Evolutionary conservation across 768 basidiomycete genomes (phyloP), one percentile per base, ranked within the genome.

Genomic region (Fistulinella prunicolor): DNA sequence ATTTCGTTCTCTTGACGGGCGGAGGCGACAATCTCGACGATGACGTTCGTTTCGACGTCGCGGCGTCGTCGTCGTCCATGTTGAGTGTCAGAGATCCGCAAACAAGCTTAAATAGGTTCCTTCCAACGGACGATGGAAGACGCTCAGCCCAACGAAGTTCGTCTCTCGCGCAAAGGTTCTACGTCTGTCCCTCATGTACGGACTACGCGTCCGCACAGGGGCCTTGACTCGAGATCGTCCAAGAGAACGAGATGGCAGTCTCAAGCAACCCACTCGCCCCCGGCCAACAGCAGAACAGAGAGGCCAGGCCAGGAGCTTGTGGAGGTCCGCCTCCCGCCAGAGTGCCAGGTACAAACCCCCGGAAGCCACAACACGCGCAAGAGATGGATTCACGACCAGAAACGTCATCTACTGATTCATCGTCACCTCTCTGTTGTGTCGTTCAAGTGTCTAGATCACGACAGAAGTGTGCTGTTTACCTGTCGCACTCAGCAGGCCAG

Each of bases 81-180:
- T 48, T 4, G 13, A 14, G 13, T 28, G 38, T 45, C 9, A 16
- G 44, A 38, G 34, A 37, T n/a, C 21, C 1, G n/a, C 35, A 64
- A 68, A 68, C 44, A 68, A 41, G 12, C 46, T 54, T 46, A 60
- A 62, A 57, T 35, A 49, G 16, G 17, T 28, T 38, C 5, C 34
- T 39, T 30, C 30, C 13, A 14, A 4, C 13, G 7, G 13, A 32
- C 13, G 13, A 7, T 63, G 61, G 73, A 75, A 50, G 73, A 74
- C 50, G 50, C 51, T 2, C 73, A 75, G 42, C 71, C 70, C 17
- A 73, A 73, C 50, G 70, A 73, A 50, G 48, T 62, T 6, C 70
- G 70, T 38, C 56, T 66, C 44, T 46, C 62, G 22, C 65, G 67
- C 34, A 73, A 72, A 46, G 70, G 72, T 0, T 56, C 44, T 7